These are phyloP conservation scores for Kodamaea plutei DNA, from an alignment of 1,139 yeast species.

Conservation along the genomic window DNA sequence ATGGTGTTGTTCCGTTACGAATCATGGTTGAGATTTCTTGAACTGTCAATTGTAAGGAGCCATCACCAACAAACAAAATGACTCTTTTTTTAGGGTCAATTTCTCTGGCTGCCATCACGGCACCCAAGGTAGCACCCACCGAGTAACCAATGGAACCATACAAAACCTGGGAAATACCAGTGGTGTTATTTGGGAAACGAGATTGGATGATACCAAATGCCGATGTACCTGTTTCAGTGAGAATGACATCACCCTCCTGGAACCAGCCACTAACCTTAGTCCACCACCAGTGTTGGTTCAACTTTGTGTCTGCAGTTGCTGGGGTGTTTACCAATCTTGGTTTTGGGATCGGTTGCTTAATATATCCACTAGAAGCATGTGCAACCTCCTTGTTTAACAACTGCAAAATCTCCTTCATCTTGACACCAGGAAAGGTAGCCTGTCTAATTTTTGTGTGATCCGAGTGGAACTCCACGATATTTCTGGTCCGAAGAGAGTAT, in stretches of 20 bases:
- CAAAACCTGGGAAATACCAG: conserved; percentile 82
- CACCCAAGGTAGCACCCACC: conserved; percentile 82
- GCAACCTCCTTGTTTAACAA: conserved; percentile 9
- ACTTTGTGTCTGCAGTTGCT: conserved; percentile 22
- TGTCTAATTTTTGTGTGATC: conserved; percentile 33
- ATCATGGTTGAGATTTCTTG: conserved; percentile 41
- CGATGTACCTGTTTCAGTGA: conserved; percentile 88
- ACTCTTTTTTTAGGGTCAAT: conserved; percentile 31
- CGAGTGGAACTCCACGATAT: conserved; percentile 39
- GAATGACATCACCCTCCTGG: conserved; percentile 72
- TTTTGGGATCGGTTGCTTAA: conserved; percentile 11
- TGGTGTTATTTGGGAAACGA: conserved; percentile 66
- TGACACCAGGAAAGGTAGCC: conserved; percentile 33
- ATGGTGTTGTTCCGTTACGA: conserved; percentile 26
- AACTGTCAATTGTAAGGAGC: conserved; percentile 41
- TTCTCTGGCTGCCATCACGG: conserved; percentile 64
- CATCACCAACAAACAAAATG: conserved; percentile 38
- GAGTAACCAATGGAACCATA: conserved; percentile 93
- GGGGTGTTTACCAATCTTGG: conserved; percentile 19
- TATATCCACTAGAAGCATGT: conserved; percentile 9
- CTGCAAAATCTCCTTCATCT: conserved; percentile 33
- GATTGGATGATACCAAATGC: conserved; percentile 83
- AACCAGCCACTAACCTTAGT: conserved; percentile 69
- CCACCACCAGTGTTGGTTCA: conserved; percentile 84
- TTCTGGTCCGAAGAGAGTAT: conserved; percentile 33